Percentiles rank a stretch among this genome's conserved stretches.
Evolutionary conservation across 495 filamentous ascomycete genomes (phyloP).

Genomic region (Tuber aestivum): DNA sequence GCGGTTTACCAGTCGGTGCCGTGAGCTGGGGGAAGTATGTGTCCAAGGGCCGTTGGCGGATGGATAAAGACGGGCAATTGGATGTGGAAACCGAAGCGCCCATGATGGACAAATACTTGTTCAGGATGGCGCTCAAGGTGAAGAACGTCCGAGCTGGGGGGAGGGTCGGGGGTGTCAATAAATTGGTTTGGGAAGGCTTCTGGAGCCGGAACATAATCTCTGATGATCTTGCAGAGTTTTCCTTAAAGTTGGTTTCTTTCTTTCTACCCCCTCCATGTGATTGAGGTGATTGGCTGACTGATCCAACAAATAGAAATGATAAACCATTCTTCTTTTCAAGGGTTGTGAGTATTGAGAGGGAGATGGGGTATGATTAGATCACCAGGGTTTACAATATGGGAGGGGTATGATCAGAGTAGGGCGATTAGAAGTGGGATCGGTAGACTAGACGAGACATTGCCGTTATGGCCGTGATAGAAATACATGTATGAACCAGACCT

Average conservation of each 20-base stretch:
- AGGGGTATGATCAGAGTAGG: neutral
- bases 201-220: slow-evolving; percentile 87
- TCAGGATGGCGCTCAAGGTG: slow-evolving; percentile 68
- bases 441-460: neutral
- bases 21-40: slow-evolving; percentile 46
- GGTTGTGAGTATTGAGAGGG: slow-evolving; percentile 49
- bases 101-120: slow-evolving; percentile 64
- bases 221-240: slow-evolving; percentile 85
- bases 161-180: slow-evolving; percentile 60
- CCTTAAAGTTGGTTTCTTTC: slow-evolving; percentile 44
- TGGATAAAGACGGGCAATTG: slow-evolving; percentile 58
- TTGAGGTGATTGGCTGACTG: neutral
- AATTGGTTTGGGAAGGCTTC: slow-evolving; percentile 80
- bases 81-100: slow-evolving; percentile 81
- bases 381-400: neutral
- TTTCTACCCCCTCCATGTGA: neutral
- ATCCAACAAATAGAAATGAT: slow-evolving; percentile 55
- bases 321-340: slow-evolving; percentile 82
- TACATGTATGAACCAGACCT: neutral
- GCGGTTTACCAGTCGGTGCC: slow-evolving; percentile 45
- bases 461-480: neutral
- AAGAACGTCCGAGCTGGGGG: slow-evolving; percentile 49
- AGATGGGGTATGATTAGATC: slow-evolving; percentile 13
- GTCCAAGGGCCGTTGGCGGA: slow-evolving; percentile 39
- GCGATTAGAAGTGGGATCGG: neutral